phyloP scores from a whole-genome alignment of 179 eudicot species.

The Sideroxylon spinosum region DNA sequence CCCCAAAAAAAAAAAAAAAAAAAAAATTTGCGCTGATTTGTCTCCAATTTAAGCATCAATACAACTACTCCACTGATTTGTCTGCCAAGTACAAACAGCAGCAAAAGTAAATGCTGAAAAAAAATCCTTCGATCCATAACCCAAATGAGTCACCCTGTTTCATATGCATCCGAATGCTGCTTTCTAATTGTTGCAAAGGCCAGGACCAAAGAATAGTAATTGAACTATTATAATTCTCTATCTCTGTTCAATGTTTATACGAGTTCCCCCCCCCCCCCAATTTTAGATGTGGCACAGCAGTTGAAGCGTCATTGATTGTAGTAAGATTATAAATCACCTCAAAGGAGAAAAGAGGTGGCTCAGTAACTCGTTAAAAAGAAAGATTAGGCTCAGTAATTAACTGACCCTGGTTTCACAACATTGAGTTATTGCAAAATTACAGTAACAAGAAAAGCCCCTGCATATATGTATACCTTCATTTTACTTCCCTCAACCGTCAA shows the following conservation, averaged over 20 bases:
- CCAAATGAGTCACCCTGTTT: background rate
- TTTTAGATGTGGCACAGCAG: background rate
- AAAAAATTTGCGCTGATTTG: too few species aligned
- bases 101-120: too few species aligned
- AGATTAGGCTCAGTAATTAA: background rate
- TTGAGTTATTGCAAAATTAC: background rate
- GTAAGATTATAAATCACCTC: background rate
- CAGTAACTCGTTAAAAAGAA: too few species aligned
- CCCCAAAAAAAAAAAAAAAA: too few species aligned
- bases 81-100: too few species aligned
- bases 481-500: background rate
- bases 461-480: background rate
- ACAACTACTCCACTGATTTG: too few species aligned
- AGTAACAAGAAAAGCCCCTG: background rate
- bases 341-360: background rate
- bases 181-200: too few species aligned
- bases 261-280: background rate
- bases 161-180: background rate
- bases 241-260: background rate
- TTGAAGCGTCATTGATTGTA: background rate
- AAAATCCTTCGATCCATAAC: background rate
- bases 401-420: background rate
- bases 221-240: background rate
- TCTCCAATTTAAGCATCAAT: too few species aligned
- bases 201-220: background rate